Conservation (phyloP, 257 asterid genomes). For the Euphrasia confusa region DNA sequence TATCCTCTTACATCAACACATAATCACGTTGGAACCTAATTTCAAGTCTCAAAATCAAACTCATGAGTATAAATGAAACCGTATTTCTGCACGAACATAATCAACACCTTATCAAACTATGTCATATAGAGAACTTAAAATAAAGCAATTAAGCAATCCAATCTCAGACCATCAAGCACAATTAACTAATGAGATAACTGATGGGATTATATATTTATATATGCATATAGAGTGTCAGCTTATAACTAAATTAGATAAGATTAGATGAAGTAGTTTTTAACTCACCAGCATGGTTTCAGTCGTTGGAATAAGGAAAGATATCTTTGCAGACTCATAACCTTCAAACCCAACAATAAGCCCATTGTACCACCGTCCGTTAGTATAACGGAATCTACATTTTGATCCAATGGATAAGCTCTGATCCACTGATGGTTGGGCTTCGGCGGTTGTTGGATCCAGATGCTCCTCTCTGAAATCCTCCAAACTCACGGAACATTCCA, state of each 20-base stretch:
- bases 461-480: constrained; percentile 44
- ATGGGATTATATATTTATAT: too few species aligned
- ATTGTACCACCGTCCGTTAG: constrained; percentile 86
- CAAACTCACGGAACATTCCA: not conserved
- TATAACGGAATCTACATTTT: constrained; percentile 83
- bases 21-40: too few species aligned
- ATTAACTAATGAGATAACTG: not conserved
- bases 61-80: too few species aligned
- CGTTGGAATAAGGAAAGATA: constrained; percentile 72
- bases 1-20: too few species aligned
- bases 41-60: not conserved
- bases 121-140: constrained; percentile 8
- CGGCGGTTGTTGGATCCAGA: constrained; percentile 41
- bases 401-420: constrained; percentile 39
- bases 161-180: constrained; percentile 22
- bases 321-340: constrained; percentile 56
- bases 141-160: too few species aligned
- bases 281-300: constrained; percentile 46
- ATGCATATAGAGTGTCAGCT: too few species aligned
- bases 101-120: constrained; percentile 6
- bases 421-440: constrained; percentile 51
- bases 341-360: constrained; percentile 71
- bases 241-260: too few species aligned
- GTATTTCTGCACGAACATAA: not conserved
- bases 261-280: too few species aligned